Evolutionary conservation across 768 basidiomycete species (phyloP), one percentile per base, ranked within the genome.

Genomic region (Neoboletus brunneissimus): DNA sequence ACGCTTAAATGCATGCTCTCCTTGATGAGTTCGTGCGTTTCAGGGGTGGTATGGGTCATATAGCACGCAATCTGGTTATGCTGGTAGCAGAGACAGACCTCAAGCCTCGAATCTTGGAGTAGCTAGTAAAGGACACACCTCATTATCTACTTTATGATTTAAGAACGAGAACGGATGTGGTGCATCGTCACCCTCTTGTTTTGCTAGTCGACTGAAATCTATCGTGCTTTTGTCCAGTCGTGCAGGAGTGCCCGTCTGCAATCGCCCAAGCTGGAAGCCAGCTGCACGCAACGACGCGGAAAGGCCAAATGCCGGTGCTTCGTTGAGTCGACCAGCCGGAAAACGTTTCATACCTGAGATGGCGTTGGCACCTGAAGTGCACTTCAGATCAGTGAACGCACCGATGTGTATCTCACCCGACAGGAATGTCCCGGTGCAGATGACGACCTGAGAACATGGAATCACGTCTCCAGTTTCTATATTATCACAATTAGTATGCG

Each of bases 381-480:
- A 41, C 7, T n/a, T n/a, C 18, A 48, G 13, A 31, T 38, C 51
- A 40, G 29, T 11, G 8, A 25, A 49, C 69, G 27, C 63, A 85
- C 91, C 93, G 45, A 96, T 89, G 64, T 95, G 93, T 44, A 94
- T 92, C 73, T 95, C 91, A 12, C 91, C 94, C 3, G 88, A 88
- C 25, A 96, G 79, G 67, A 96, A 96, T 0, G 94, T 96, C 9
- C 94, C 94, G 0, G 93, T 95, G 63, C 91, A 93, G 15, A 96
- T 81, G 29, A 96, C 88, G 12, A 94, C 89, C 61, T 87, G 85
- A 4, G 87, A 84, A 64, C 91, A 95, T 18, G 75, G 74, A 29
- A 95, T 84, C 18, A 85, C 66, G 49, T 93, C 87, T 11, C 91
- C 89, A 5, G 81, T 78, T 32, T 91, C 91, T 91, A 69, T 12